phyloP scores from a whole-genome alignment of 768 basidiomycete species.

The Leccinum subtestaceum region DNA sequence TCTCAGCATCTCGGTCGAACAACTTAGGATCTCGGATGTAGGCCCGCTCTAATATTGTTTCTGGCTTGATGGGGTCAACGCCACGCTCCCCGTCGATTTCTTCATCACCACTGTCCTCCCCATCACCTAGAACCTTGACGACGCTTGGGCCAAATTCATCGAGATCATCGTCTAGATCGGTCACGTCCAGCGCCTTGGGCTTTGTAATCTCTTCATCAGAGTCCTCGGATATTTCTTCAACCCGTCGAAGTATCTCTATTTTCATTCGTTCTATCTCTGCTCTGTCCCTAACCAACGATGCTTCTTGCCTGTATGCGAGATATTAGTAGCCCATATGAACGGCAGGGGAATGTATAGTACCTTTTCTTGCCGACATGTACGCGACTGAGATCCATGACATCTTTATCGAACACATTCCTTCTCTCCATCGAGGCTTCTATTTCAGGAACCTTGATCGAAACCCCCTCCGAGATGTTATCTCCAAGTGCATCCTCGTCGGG shows the following conservation, averaged over 20 bases:
- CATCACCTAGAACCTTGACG: conserved; percentile 58
- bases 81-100: conserved; percentile 31
- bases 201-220: conserved; percentile 56
- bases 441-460: neutral
- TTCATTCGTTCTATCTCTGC: conserved; percentile 74
- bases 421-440: conserved; percentile 40
- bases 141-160: conserved; percentile 39
- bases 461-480: conserved; percentile 1
- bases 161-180: conserved; percentile 55
- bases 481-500: conserved; percentile 36
- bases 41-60: conserved; percentile 70
- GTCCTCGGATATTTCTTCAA: conserved; percentile 60
- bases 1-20: conserved; percentile 75
- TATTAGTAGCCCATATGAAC: conserved; percentile 6
- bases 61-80: conserved; percentile 35
- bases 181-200: conserved; percentile 21
- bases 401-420: conserved; percentile 74
- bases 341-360: conserved; percentile 34
- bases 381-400: conserved; percentile 59
- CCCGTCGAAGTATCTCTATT: conserved; percentile 74
- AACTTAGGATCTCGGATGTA: conserved; percentile 73
- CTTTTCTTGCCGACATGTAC: conserved; percentile 65
- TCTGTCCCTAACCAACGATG: conserved; percentile 51
- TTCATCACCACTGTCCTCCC: conserved; percentile 44
- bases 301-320: conserved; percentile 37